Conservation (phyloP, 1,139 yeast genomes). For the Hemisphaericaspora xylanilytica region DNA sequence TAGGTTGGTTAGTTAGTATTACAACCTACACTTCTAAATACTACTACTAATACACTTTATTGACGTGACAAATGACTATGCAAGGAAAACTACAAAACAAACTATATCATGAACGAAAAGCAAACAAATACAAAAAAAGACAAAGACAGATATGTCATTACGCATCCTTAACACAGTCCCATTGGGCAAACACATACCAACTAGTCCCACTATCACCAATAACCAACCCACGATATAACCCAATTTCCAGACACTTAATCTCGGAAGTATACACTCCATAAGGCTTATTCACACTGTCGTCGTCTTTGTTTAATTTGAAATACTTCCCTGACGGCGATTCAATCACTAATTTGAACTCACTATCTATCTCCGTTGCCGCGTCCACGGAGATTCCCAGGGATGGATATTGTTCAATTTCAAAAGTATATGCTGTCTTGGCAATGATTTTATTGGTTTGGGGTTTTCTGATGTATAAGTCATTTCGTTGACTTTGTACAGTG, state of each 20-base stretch:
- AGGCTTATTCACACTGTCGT: conserved; percentile 32
- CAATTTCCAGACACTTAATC: conserved; percentile 65
- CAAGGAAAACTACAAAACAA: neutral
- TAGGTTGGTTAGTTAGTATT: too few species aligned
- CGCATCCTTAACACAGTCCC: conserved; percentile 62
- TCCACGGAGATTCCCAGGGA: conserved; percentile 52
- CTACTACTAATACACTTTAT: neutral
- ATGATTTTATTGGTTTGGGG: conserved; percentile 74
- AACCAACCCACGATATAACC: conserved; percentile 81
- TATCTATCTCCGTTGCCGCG: conserved; percentile 37
- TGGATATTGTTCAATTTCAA: conserved; percentile 65
- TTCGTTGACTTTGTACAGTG: conserved; percentile 61
- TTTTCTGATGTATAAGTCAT: conserved; percentile 76
- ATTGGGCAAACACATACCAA: conserved; percentile 91
- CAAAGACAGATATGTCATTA: too few species aligned
- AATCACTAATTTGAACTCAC: conserved; percentile 58
- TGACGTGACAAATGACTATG: neutral
- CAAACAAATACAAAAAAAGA: neutral
- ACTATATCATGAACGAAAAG: neutral
- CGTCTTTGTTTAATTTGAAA: conserved; percentile 54
- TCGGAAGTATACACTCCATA: conserved; percentile 58
- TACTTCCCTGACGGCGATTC: conserved; percentile 86
- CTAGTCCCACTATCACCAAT: conserved; percentile 76
- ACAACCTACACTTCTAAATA: neutral
- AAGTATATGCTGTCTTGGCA: conserved; percentile 58